Evolutionary conservation across 2,329 filamentous ascomycete genomes (phyloP).

Genomic region (Achaetomium macrosporum): DNA sequence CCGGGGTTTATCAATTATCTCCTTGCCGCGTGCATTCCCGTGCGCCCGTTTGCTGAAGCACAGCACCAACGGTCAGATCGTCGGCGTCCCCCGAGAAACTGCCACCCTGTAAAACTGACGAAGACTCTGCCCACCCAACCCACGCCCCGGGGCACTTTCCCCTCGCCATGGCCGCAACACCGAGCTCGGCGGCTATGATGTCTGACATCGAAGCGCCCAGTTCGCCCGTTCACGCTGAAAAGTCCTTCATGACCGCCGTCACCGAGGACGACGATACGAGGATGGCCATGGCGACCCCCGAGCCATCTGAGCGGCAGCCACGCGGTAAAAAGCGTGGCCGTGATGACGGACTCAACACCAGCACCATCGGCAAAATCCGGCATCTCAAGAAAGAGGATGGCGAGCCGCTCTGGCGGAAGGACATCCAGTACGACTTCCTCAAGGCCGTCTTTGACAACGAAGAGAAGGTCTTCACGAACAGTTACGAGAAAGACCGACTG

Average conservation of each 20-base stretch:
- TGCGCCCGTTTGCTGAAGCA: not conserved
- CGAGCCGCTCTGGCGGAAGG: slow-evolving; percentile 77
- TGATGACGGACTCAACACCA: slow-evolving; percentile 31
- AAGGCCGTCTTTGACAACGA: slow-evolving; percentile 73
- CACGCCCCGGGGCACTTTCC: not conserved
- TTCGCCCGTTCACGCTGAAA: slow-evolving; percentile 40
- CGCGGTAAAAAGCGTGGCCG: slow-evolving; percentile 29
- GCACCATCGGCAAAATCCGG: slow-evolving; percentile 62
- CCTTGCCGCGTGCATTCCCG: not conserved
- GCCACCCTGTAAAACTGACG: not conserved
- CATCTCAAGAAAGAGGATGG: slow-evolving; percentile 87
- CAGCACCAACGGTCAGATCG: not conserved
- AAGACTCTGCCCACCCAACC: not conserved
- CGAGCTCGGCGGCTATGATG: slow-evolving; percentile 27
- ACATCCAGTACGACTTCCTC: slow-evolving; percentile 86
- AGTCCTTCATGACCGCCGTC: slow-evolving; percentile 43
- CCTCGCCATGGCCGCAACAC: slow-evolving; percentile 22
- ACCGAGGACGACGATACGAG: slow-evolving; percentile 41
- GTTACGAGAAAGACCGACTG: slow-evolving; percentile 60
- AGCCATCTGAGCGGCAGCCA: slow-evolving; percentile 30
- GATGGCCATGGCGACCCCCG: slow-evolving; percentile 39
- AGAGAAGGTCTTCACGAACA: slow-evolving; percentile 76
- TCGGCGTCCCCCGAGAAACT: not conserved
- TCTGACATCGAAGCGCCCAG: slow-evolving; percentile 43
- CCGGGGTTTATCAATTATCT: slow-evolving; percentile 4